Conservation (phyloP, 805 yeast genomes). For the Saturnispora zaruensis region DNA sequence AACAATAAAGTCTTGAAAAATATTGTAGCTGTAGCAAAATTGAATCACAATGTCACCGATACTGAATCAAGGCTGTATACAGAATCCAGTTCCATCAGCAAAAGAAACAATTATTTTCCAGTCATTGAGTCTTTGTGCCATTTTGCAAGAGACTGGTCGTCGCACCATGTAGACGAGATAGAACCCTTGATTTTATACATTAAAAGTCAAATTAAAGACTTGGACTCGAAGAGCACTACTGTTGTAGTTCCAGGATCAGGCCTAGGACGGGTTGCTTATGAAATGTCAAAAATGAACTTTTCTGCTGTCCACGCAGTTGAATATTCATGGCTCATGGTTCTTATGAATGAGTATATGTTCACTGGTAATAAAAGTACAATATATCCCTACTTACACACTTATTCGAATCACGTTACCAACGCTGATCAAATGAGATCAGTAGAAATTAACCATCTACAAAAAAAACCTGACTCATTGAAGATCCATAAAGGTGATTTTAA, state of each 20-base stretch:
- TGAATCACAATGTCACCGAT: constrained; percentile 30
- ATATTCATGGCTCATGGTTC: constrained; percentile 64
- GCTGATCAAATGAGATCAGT: constrained; percentile 45
- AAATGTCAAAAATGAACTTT: constrained; percentile 35
- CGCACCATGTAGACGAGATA: constrained; percentile 38
- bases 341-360: constrained; percentile 56
- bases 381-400: constrained; percentile 53
- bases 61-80: constrained; percentile 36
- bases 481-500: constrained; percentile 59
- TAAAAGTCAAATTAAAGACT: constrained; percentile 29
- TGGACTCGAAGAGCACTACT: constrained; percentile 30
- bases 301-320: constrained; percentile 61
- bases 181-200: constrained; percentile 49
- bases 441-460: constrained; percentile 20
- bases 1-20: constrained; percentile 42
- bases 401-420: constrained; percentile 50
- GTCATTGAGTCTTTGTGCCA: constrained; percentile 71
- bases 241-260: constrained; percentile 86
- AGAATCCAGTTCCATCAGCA: constrained; percentile 12
- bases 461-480: constrained; percentile 40
- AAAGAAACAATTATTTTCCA: constrained; percentile 29
- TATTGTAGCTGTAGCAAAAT: constrained; percentile 34
- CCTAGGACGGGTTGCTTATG: constrained; percentile 67
- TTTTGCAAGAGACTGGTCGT: constrained; percentile 70
- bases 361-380: constrained; percentile 16